A percentile compares a stretch with the other conserved stretches of the same genome.
Evolutionary conservation across 2,329 filamentous ascomycete species (phyloP).

Genomic region (Stagonosporopsis tanaceti): DNA sequence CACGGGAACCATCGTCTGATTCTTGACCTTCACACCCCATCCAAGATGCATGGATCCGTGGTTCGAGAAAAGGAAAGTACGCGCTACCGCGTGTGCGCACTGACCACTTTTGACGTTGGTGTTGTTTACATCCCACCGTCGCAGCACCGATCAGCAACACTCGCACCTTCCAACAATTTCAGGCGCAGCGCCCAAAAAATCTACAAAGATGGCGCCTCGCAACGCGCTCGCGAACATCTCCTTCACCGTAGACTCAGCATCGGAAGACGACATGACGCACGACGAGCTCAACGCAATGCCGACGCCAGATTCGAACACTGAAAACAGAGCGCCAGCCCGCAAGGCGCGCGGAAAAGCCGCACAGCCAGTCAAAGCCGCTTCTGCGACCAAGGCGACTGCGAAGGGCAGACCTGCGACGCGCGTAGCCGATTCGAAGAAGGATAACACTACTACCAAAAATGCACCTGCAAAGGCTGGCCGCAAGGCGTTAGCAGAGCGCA

Average conservation of each 20-base stretch:
- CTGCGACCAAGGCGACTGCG: conserved; percentile 41
- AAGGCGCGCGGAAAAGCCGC: conserved; percentile 46
- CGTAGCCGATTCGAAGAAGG: conserved; percentile 51
- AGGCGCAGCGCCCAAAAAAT: conserved; percentile 6
- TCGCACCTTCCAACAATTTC: conserved; percentile 6
- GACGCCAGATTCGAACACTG: conserved; percentile 52
- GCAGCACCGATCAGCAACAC: conserved; percentile 12
- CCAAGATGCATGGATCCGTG: not conserved
- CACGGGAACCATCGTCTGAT: not conserved
- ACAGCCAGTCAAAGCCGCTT: conserved; percentile 33
- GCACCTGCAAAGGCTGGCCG: conserved; percentile 45
- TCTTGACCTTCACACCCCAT: not conserved
- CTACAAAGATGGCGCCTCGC: conserved; percentile 43
- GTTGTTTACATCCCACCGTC: conserved; percentile 22
- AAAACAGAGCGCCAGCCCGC: conserved; percentile 48
- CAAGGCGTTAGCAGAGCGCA: conserved; percentile 53
- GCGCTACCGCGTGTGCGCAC: conserved; percentile 9
- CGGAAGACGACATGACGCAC: conserved; percentile 51
- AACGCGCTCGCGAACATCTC: conserved; percentile 45
- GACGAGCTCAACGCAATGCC: conserved; percentile 47
- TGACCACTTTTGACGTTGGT: conserved; percentile 4
- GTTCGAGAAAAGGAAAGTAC: conserved; percentile 1
- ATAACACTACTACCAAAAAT: conserved; percentile 45
- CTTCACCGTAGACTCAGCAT: conserved; percentile 51
- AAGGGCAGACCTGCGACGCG: conserved; percentile 50